Evolutionary conservation across 495 filamentous ascomycete species (phyloP).

Genomic region (Pyrenula aspistea): DNA sequence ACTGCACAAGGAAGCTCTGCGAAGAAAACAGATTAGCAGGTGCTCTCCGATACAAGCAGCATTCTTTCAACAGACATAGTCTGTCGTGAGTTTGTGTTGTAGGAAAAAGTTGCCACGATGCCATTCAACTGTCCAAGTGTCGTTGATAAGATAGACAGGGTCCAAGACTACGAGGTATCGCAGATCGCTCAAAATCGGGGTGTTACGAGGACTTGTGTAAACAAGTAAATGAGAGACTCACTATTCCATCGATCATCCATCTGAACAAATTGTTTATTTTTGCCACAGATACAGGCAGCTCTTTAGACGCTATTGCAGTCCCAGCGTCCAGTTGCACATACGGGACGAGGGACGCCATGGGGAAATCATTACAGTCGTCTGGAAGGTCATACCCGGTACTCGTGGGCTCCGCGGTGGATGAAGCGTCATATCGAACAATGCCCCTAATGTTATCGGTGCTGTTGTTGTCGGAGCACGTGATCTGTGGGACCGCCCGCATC

Average conservation of each 20-base stretch:
- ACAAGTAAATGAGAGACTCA: too few species aligned
- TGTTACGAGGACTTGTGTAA: too few species aligned
- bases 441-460: neutral
- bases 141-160: too few species aligned
- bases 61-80: too few species aligned
- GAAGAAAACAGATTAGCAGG: slow-evolving; percentile 9
- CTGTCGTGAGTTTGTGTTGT: too few species aligned
- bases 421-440: slow-evolving; percentile 5
- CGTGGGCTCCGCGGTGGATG: slow-evolving; percentile 14
- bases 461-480: slow-evolving; percentile 6
- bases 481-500: slow-evolving; percentile 2
- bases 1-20: slow-evolving; percentile 5
- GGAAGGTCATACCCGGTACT: neutral
- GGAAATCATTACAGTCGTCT: neutral
- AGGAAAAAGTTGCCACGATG: too few species aligned
- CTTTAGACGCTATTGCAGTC: neutral
- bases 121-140: too few species aligned
- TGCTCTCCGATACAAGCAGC: too few species aligned
- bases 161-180: too few species aligned
- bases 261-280: neutral
- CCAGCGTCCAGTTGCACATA: neutral
- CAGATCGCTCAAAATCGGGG: too few species aligned
- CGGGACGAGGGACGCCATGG: neutral
- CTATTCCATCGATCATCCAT: neutral
- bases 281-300: neutral